Percentiles rank a stretch among this genome's conserved stretches.
Conservation (phyloP, 345 rosid species). For the Corchorus olitorius region DNA sequence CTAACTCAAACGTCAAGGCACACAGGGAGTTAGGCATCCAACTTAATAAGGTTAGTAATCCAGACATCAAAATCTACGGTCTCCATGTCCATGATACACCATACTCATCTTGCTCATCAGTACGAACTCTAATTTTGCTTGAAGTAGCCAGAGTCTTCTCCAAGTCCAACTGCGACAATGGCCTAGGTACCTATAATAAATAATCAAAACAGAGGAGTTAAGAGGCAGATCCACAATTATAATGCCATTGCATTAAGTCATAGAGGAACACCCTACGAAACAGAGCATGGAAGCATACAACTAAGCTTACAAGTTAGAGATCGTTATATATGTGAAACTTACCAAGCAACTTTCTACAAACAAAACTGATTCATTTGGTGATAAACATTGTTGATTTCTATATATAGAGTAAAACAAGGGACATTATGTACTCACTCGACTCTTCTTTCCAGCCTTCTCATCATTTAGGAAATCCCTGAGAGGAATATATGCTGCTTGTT, state of each 20-base stretch:
- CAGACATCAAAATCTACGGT: slow-evolving; percentile 33
- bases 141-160: slow-evolving; percentile 68
- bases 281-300: not conserved
- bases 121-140: slow-evolving; percentile 60
- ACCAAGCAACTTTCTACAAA: not conserved
- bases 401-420: not conserved
- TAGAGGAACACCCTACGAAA: not conserved
- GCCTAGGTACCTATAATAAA: slow-evolving; percentile 46
- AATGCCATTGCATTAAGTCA: not conserved
- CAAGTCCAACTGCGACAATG: slow-evolving; percentile 65
- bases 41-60: slow-evolving; percentile 5
- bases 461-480: slow-evolving; percentile 78
- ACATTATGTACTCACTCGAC: slow-evolving; percentile 48
- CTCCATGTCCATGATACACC: slow-evolving; percentile 63
- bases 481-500: slow-evolving; percentile 89
- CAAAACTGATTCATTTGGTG: not conserved
- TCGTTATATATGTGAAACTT: not conserved
- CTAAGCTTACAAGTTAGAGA: not conserved
- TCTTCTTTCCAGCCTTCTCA: slow-evolving; percentile 69
- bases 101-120: slow-evolving; percentile 54
- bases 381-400: not conserved
- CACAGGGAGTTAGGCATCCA: not conserved
- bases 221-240: not conserved
- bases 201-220: not conserved
- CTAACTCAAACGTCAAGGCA: not conserved